Base-by-base conservation (phyloP, 2,329 filamentous ascomycete genomes). In the Colletotrichum sp. region DNA sequence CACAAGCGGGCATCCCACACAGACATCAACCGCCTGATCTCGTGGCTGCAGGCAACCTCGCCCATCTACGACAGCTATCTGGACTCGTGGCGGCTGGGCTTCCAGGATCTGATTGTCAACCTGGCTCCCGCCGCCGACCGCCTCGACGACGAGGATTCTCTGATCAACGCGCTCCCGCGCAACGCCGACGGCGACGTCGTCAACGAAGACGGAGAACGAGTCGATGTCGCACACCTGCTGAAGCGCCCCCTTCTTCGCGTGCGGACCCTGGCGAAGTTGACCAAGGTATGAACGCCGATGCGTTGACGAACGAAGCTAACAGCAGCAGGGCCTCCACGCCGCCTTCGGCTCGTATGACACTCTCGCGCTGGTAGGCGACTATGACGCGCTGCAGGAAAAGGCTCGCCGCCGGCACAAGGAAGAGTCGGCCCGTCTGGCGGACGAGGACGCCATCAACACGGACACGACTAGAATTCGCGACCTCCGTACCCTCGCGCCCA, bases 91-190 rank as follows among this genome's bases (percentile, higher is more conserved):
- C 90, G 95, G 34, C 89, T 98, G 62, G 97, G 97, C 1, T 99
- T 98, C 82, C 94, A 98, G 79, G 96, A 98, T 81, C 91, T 99
- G 24, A 92, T 98, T 64, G 95, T 99, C 78, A 98, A 98, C 80
- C 90, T 98, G 38, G 95, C 95, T 2, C 94, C 95, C 9, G 90
- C 91, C 6, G 84, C 85, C 3, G 85, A 84, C 18, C 79, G 78
- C 2, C 79, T 82, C 3, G 91, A 93, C 38, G 91, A 93, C 62
- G 87, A 91, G 51, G 88, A 92, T 76, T 91, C 90, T 3, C 83
- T 92, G 3, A 80, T 92, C 66, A 87, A 90, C 74, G 90, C 88
- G 3, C 85, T 90, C 84, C 91, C 90, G 75, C 87, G 86, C 67
- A 92, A 93, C 67, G 89, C 89, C 71, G 86, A 92, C 69, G 93